Evolutionary conservation across 176 grass and related monocot species (phyloP).

Genomic region (barley (Hordeum vulgare)): DNA sequence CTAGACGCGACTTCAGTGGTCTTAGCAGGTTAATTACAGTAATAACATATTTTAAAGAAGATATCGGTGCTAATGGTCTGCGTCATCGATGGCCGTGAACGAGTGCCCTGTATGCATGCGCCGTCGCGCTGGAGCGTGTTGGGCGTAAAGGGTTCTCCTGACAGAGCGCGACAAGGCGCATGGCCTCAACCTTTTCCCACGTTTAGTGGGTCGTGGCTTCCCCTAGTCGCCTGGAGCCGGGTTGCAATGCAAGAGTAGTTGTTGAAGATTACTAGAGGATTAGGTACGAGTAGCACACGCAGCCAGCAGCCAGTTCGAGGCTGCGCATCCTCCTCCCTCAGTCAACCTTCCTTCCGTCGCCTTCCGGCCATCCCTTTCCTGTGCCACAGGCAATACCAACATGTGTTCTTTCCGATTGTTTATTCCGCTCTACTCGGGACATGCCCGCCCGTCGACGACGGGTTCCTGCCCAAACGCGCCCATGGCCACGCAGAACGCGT

Average conservation of each 20-base stretch:
- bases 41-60: too few relatives aligned
- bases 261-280: slow-evolving; percentile 24
- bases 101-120: not conserved
- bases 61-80: too few relatives aligned
- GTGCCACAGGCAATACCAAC: not conserved
- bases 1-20: too few relatives aligned
- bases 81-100: not conserved
- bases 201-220: slow-evolving; percentile 24
- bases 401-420: slow-evolving; percentile 1
- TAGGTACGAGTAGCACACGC: slow-evolving; percentile 24
- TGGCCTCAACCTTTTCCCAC: slow-evolving; percentile 10
- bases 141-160: not conserved
- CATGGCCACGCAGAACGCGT: not conserved
- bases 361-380: slow-evolving; percentile 17
- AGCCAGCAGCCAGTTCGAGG: not conserved
- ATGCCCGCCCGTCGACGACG: not conserved
- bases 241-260: slow-evolving; percentile 9
- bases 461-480: slow-evolving; percentile 21
- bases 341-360: slow-evolving; percentile 25
- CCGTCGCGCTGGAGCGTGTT: not conserved
- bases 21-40: too few relatives aligned
- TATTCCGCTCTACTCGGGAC: not conserved
- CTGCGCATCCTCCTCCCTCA: not conserved
- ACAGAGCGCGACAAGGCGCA: not conserved
- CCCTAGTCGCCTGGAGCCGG: not conserved